Evolutionary conservation across 2,329 filamentous ascomycete genomes (phyloP).

Genomic region (Paraconiothyrium sp.): DNA sequence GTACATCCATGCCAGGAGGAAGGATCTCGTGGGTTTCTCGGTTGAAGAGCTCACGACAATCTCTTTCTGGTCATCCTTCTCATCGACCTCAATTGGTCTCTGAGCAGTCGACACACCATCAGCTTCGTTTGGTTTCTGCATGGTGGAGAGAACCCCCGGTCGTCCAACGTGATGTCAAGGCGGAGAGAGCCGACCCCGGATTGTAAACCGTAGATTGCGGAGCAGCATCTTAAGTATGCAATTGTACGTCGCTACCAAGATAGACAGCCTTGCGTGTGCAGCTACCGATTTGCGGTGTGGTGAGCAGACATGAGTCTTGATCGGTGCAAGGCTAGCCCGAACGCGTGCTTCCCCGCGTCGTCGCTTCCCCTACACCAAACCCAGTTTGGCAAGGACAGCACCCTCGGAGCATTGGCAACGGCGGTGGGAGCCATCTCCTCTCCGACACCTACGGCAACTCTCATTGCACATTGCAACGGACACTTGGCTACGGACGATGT

Average conservation of each 20-base stretch:
- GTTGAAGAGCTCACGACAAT: constrained; percentile 32
- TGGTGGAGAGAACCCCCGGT: background rate
- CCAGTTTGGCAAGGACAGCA: constrained; percentile 18
- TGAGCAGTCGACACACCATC: background rate
- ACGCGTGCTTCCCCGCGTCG: constrained; percentile 12
- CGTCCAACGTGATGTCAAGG: background rate
- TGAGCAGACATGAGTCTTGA: background rate
- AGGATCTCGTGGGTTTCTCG: constrained; percentile 25
- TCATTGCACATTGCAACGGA: background rate
- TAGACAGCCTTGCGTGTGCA: background rate
- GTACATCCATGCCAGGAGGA: constrained; percentile 31
- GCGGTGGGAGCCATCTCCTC: constrained; percentile 16
- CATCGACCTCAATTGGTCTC: background rate
- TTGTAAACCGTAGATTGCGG: background rate
- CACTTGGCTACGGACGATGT: constrained; percentile 1
- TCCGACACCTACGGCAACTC: background rate
- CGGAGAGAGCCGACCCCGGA: background rate
- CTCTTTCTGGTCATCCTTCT: constrained; percentile 16
- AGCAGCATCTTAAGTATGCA: constrained; percentile 11
- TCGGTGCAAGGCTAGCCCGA: constrained; percentile 11
- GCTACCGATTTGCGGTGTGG: background rate
- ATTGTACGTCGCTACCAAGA: constrained; percentile 2
- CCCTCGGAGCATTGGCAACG: constrained; percentile 28
- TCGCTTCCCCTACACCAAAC: constrained; percentile 11
- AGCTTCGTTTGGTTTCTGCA: constrained; percentile 10